A percentile compares a stretch with the other conserved stretches of the same genome.
Evolutionary conservation across 164 flowering plant genomes (phyloP).

Genomic region (Malania oleifera): DNA sequence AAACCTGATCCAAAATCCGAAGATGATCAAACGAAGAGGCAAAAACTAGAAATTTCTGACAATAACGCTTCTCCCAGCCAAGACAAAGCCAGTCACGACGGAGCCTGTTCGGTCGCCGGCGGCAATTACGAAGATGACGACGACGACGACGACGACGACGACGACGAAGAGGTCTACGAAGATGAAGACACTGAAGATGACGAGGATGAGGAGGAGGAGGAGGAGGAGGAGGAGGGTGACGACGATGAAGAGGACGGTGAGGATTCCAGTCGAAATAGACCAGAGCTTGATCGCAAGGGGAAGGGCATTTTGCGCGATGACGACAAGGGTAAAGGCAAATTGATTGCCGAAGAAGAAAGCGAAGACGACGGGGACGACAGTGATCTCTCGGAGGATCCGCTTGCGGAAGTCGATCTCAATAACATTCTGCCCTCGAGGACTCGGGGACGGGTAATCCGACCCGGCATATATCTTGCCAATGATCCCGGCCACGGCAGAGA

Average conservation of each 20-base stretch:
- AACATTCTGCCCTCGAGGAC: constrained; percentile 87
- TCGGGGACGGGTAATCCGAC: constrained; percentile 38
- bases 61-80: constrained; percentile 4
- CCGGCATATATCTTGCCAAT: constrained; percentile 42
- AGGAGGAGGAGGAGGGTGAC: constrained; percentile 19
- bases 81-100: background rate
- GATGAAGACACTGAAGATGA: constrained; percentile 11
- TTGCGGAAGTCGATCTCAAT: constrained; percentile 78
- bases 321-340: constrained; percentile 58
- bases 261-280: constrained; percentile 17
- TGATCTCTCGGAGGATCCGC: constrained; percentile 74
- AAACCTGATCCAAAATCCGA: constrained; percentile 23
- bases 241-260: constrained; percentile 17
- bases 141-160: constrained; percentile 4
- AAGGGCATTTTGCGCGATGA: constrained; percentile 46
- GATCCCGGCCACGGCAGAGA: constrained; percentile 35
- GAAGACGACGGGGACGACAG: constrained; percentile 32
- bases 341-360: constrained; percentile 37
- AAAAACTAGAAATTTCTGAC: constrained; percentile 17
- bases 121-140: background rate
- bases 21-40: constrained; percentile 29
- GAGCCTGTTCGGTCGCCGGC: background rate
- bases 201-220: constrained; percentile 13
- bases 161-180: constrained; percentile 15
- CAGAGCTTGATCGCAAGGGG: constrained; percentile 44